Evolutionary conservation across 441 rosid genomes (phyloP).

Genomic region (Eutrema salsugineum): DNA sequence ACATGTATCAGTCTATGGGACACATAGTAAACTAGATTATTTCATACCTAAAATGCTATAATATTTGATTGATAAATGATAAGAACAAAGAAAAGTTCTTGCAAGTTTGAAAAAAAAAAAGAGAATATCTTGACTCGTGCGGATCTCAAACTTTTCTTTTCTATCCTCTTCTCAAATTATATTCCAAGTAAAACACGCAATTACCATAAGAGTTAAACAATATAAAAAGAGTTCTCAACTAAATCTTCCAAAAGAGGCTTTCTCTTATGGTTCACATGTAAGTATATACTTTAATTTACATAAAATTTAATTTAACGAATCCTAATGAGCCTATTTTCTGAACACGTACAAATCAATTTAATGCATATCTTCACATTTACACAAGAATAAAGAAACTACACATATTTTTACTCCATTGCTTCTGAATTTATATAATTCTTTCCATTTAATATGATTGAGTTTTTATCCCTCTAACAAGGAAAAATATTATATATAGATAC

Average conservation of each 20-base stretch:
- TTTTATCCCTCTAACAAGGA: slow-evolving; percentile 7
- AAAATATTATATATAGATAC: slow-evolving; percentile 9
- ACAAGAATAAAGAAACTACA: slow-evolving; percentile 12
- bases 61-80: neutral
- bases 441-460: slow-evolving; percentile 3
- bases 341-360: neutral
- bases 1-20: neutral
- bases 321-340: neutral
- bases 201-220: neutral
- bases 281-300: slow-evolving; percentile 3
- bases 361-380: slow-evolving; percentile 18
- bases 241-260: slow-evolving; percentile 1
- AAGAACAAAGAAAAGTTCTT: neutral
- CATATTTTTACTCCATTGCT: neutral
- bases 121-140: slow-evolving; percentile 4
- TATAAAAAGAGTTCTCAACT: neutral
- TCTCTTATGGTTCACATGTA: slow-evolving; percentile 12
- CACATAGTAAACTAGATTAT: neutral
- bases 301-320: neutral
- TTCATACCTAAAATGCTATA: neutral
- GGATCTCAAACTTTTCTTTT: neutral
- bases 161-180: neutral
- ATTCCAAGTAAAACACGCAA: slow-evolving; percentile 14
- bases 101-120: neutral
- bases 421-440: neutral